A percentile compares a stretch with the other conserved stretches of the same genome.
phyloP scores from a whole-genome alignment of 1,284 basidiomycete species.

The Phylloboletellus chloephorus region DNA sequence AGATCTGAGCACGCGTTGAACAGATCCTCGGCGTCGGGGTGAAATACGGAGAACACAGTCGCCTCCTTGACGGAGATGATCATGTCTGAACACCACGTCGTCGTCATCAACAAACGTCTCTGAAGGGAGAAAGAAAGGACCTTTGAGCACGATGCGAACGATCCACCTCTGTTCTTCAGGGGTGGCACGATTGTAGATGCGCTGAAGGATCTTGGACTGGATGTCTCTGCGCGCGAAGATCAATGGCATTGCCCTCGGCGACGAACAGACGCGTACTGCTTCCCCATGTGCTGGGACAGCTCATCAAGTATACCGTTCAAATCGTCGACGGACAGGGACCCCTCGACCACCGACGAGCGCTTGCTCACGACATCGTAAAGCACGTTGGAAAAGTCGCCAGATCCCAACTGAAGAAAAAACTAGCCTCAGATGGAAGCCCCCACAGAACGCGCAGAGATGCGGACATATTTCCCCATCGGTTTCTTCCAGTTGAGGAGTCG shows the following conservation, averaged over 20 bases:
- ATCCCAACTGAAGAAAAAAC: constrained; percentile 50
- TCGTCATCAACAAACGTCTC: neutral
- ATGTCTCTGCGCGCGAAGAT: constrained; percentile 47
- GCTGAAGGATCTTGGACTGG: constrained; percentile 70
- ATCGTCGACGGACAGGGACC: constrained; percentile 71
- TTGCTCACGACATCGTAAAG: constrained; percentile 80
- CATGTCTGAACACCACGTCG: constrained; percentile 50
- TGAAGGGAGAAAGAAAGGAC: constrained; percentile 34
- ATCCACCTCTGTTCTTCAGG: constrained; percentile 89
- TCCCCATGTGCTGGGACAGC: constrained; percentile 61
- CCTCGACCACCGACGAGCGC: constrained; percentile 77
- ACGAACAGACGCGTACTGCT: constrained; percentile 44
- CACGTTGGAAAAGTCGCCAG: constrained; percentile 84
- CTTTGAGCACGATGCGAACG: constrained; percentile 88
- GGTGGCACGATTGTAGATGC: constrained; percentile 73
- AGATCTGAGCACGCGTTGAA: constrained; percentile 95
- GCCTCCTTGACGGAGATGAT: constrained; percentile 81
- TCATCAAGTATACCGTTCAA: constrained; percentile 78
- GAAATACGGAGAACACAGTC: constrained; percentile 81
- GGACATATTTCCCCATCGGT: constrained; percentile 63
- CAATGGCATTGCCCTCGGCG: neutral
- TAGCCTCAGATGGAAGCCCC: neutral
- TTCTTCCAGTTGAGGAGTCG: constrained; percentile 87
- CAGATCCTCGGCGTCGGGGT: constrained; percentile 84
- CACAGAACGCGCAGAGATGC: constrained; percentile 20